phyloP scores from a whole-genome alignment of 805 yeast species.

The Candida rishiriensis region DNA sequence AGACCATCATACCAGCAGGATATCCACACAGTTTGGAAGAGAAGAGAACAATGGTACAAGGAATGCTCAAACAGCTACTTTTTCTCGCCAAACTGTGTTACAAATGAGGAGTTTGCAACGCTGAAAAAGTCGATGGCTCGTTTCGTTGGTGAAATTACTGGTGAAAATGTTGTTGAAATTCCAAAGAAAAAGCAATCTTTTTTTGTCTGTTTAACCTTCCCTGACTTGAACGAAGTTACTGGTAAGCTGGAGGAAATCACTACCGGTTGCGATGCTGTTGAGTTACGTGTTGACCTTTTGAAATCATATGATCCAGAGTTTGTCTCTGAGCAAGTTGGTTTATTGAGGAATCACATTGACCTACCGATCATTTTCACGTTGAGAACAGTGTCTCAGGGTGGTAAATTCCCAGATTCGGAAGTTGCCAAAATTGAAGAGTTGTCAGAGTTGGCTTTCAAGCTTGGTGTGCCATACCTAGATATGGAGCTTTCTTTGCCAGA shows the following conservation, averaged over 20 bases:
- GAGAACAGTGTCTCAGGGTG: conserved; percentile 79
- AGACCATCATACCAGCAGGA: conserved; percentile 88
- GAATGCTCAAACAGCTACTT: conserved; percentile 76
- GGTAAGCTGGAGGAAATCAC: conserved; percentile 47
- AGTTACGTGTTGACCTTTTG: conserved; percentile 73
- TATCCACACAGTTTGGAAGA: conserved; percentile 74
- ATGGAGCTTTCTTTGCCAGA: conserved; percentile 69
- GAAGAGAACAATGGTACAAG: conserved; percentile 74
- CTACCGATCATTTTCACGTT: conserved; percentile 81
- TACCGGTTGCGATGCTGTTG: conserved; percentile 77
- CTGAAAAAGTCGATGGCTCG: conserved; percentile 56
- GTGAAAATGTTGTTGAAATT: conserved; percentile 36
- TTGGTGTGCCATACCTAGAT: conserved; percentile 80
- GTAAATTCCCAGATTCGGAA: conserved; percentile 64
- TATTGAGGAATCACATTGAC: conserved; percentile 56
- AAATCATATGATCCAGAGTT: conserved; percentile 44
- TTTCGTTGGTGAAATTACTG: conserved; percentile 60
- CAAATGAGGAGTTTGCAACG: conserved; percentile 46
- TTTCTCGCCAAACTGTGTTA: conserved; percentile 68
- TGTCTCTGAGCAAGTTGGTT: conserved; percentile 71
- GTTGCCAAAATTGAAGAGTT: conserved; percentile 44
- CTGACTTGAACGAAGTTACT: conserved; percentile 46
- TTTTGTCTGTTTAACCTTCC: conserved; percentile 69
- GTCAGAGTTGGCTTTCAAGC: conserved; percentile 57
- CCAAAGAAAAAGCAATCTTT: conserved; percentile 49